Base-by-base conservation (phyloP, 2,329 filamentous ascomycete species). In the Thelonectria discophora region DNA sequence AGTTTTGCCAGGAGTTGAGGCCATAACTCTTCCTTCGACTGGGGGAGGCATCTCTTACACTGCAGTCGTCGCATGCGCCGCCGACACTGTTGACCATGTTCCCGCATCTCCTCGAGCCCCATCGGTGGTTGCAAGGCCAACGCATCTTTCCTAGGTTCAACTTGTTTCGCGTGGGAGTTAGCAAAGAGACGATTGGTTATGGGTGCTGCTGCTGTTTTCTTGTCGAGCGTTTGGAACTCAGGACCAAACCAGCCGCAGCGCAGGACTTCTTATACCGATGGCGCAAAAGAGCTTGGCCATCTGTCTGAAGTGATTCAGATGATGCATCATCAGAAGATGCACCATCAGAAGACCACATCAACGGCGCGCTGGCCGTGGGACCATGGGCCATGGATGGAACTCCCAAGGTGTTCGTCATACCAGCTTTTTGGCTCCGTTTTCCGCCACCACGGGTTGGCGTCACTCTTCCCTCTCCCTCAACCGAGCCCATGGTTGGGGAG, bases 111-210 rank as follows among this genome's bases (percentile, higher is more conserved):
- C 66, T 63, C 21, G 66, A 62, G 32, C 68, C 68, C 65, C 68
- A 71, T 6, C 55, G 56, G 43, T 71, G 65, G 45, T 64, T 71
- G 48, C 68, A 70, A 32, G 68, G 68, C 68, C 68, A 70, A 21
- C 53, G 61, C 68, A 71, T 71, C 27, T 56, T 27, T 24, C 21
- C 30, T 34, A 20, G 20, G 21, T 59, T 27, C 27, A n/a, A 27
- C 18, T 30, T 11, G 27, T 58, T 48, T 27, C 37, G 37, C 18
- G 21, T n/a, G 27, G 27, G 27, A 30, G 27, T 30, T 30, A 30
- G 27, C 8, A 30, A 30, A 30, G 7, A 7, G 27, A 10, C 27
- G 27, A 8, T 30, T 30, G 27, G 27, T 30, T 30, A 30, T 13
- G 13, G 32, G 27, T n/a, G 34, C 46, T 64, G 21, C 21, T 59